Percentiles rank a stretch among this genome's conserved stretches.
Evolutionary conservation across 495 filamentous ascomycete species (phyloP).

Genomic region (Penicillium desertorum): DNA sequence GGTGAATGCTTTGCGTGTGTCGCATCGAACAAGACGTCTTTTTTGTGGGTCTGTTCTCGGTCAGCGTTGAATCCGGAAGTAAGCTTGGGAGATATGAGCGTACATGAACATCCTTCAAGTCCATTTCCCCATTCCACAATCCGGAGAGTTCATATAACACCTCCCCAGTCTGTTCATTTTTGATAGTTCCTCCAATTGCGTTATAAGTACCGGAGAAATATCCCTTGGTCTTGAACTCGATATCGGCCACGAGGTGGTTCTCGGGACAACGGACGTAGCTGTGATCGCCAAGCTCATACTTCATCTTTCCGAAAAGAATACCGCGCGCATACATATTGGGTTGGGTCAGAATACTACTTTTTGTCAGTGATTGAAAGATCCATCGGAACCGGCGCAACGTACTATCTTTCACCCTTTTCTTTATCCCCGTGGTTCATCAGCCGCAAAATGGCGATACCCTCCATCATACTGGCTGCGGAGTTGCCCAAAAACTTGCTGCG

Average conservation of each 20-base stretch:
- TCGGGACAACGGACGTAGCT: constrained; percentile 93
- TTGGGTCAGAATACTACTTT: constrained; percentile 76
- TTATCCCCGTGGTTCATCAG: constrained; percentile 73
- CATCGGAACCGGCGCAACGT: constrained; percentile 34
- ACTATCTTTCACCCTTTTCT: constrained; percentile 80
- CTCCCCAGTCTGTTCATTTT: constrained; percentile 82
- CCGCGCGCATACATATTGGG: constrained; percentile 99
- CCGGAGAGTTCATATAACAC: constrained; percentile 86
- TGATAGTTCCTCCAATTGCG: constrained; percentile 90
- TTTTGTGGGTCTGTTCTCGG: constrained; percentile 70
- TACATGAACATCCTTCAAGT: constrained; percentile 78
- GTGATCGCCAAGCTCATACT: constrained; percentile 97
- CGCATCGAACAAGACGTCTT: constrained; percentile 87
- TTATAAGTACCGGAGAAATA: constrained; percentile 97
- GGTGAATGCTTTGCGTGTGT: constrained; percentile 69
- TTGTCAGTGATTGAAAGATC: constrained; percentile 17
- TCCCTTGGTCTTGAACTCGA: constrained; percentile 98
- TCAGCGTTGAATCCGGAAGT: constrained; percentile 7
- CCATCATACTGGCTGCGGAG: constrained; percentile 98
- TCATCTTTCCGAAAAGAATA: constrained; percentile 98
- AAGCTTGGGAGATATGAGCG: constrained; percentile 17
- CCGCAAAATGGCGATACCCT: constrained; percentile 84
- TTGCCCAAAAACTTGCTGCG: constrained; percentile 95
- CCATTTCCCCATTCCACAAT: constrained; percentile 93
- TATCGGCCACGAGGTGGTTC: constrained; percentile 78